phyloP scores from a whole-genome alignment of 2,329 filamentous ascomycete genomes.

The Fusarium sp. region DNA sequence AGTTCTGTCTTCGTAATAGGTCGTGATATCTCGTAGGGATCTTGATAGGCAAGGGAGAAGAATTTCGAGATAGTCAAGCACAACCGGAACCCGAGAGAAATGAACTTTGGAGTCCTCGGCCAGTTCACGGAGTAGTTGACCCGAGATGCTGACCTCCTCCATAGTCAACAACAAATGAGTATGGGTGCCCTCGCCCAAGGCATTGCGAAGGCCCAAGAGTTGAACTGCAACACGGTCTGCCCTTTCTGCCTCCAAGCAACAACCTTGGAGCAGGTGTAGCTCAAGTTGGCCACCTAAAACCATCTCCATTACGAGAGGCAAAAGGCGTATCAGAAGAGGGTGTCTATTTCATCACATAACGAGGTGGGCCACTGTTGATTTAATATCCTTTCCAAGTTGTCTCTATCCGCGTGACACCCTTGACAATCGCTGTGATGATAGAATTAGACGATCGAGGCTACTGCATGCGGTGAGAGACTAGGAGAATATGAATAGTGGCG shows the following conservation, averaged over 20 bases:
- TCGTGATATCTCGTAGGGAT: slow-evolving; percentile 61
- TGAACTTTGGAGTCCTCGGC: slow-evolving; percentile 63
- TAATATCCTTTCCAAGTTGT: neutral
- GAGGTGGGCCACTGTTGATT: slow-evolving; percentile 6
- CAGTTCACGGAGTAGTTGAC: slow-evolving; percentile 60
- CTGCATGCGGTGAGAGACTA: slow-evolving; percentile 26
- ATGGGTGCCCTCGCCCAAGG: slow-evolving; percentile 54
- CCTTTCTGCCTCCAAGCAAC: slow-evolving; percentile 62
- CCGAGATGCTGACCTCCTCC: slow-evolving; percentile 55
- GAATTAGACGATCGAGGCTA: slow-evolving; percentile 24
- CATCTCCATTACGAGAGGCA: slow-evolving; percentile 42
- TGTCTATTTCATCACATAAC: slow-evolving; percentile 35
- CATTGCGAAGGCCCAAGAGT: slow-evolving; percentile 58
- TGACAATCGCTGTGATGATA: slow-evolving; percentile 3
- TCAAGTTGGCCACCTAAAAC: slow-evolving; percentile 43
- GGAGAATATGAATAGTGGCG: neutral
- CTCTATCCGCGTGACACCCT: neutral
- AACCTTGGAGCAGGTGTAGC: slow-evolving; percentile 57
- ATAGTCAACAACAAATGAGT: slow-evolving; percentile 58
- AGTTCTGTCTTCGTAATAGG: slow-evolving; percentile 59
- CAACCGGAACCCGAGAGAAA: slow-evolving; percentile 56
- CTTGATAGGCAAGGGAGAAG: slow-evolving; percentile 63
- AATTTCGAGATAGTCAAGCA: slow-evolving; percentile 64
- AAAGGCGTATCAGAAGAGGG: slow-evolving; percentile 8
- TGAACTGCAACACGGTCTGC: slow-evolving; percentile 57